Evolutionary conservation across 768 basidiomycete species (phyloP), one percentile per base, ranked within the genome.

Genomic region (Pleurotus salmoneostramineus): DNA sequence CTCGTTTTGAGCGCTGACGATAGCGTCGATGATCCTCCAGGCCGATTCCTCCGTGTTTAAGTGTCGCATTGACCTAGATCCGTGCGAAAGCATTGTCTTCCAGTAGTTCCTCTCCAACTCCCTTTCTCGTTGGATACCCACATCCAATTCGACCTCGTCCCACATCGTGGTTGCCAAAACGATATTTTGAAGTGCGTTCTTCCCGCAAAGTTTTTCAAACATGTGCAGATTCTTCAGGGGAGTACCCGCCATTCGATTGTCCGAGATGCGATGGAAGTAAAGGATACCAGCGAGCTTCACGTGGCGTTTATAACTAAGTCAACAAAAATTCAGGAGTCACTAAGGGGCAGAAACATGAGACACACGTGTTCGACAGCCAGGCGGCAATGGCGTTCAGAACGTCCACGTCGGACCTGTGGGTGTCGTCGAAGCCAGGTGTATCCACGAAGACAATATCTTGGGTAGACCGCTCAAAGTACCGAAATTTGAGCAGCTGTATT

Each of bases 401-500:
- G 15, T 63, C 66, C 10, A 34, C 46, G 50, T 68, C 66, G 10
- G 40, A 51, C 21, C 50, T 50, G 34, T 54, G 36, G 3, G 64
- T 65, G 50, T 65, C 60, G 21, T 65, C 66, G 44, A 66, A 65
- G 1, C 65, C 64, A 11, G 65, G 65, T 7, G 64, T 65, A 47
- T 66, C 65, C 8, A 65, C 59, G 27, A 67, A 59, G 45, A 66
- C 44, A 27, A 68, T 32, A 32, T 56, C 59, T n/a, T 43, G 47
- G 6, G 15, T 40, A 37, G 51, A 47, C 0, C 44, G 56, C 31
- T 60, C 59, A n/a, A 49, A 12, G 21, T 17, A 49, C 14, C 55
- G 60, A 11, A 44, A 47, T 27, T n/a, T 50, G 27, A 44, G 42
- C 32, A 40, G 27, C 8, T 21, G 44, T 15, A 62, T 52, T 5